Percentiles rank a stretch among this genome's conserved stretches.
These are phyloP conservation scores for Plenodomus tracheiphilus DNA, from an alignment of 2,329 filamentous ascomycete genomes.

Conservation along the genomic window DNA sequence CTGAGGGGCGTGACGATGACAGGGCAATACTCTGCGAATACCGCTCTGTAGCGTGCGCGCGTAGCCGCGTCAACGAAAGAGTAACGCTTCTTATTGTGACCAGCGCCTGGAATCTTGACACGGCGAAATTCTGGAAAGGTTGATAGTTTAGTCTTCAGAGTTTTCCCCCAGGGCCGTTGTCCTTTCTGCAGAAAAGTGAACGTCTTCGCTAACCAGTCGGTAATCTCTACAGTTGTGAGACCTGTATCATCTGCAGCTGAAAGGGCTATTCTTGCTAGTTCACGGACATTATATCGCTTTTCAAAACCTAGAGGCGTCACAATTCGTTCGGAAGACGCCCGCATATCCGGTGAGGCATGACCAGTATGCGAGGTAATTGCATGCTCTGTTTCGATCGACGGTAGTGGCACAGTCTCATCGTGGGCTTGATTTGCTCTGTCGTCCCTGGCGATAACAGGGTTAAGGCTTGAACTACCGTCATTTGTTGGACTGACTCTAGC, in stretches of 20 bases:
- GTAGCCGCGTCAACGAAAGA: constrained; percentile 5
- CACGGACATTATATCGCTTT: constrained; percentile 4
- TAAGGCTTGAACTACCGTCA: not conserved
- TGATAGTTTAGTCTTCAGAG: constrained; percentile 13
- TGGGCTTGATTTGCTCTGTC: not conserved
- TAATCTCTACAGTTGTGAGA: constrained; percentile 12
- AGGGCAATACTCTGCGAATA: not conserved
- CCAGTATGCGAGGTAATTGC: not conserved
- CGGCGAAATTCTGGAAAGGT: constrained; percentile 12
- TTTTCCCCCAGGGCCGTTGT: constrained; percentile 17
- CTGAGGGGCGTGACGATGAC: not conserved
- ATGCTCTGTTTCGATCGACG: not conserved
- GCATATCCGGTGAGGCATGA: not conserved
- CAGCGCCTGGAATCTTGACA: not conserved
- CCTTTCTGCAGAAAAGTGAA: constrained; percentile 14
- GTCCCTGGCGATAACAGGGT: not conserved
- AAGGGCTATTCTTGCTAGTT: constrained; percentile 16
- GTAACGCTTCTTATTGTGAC: constrained; percentile 1
- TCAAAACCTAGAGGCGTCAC: not conserved
- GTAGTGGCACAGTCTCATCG: not conserved
- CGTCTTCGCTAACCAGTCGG: constrained; percentile 11
- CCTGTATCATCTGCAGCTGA: constrained; percentile 11
- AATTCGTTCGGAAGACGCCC: not conserved
- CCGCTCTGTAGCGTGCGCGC: not conserved
- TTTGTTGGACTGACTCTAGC: not conserved